Evolutionary conservation across 1,139 yeast genomes (phyloP), one percentile per base, ranked within the genome.

Genomic region (Sugiyamaella pinicola): DNA sequence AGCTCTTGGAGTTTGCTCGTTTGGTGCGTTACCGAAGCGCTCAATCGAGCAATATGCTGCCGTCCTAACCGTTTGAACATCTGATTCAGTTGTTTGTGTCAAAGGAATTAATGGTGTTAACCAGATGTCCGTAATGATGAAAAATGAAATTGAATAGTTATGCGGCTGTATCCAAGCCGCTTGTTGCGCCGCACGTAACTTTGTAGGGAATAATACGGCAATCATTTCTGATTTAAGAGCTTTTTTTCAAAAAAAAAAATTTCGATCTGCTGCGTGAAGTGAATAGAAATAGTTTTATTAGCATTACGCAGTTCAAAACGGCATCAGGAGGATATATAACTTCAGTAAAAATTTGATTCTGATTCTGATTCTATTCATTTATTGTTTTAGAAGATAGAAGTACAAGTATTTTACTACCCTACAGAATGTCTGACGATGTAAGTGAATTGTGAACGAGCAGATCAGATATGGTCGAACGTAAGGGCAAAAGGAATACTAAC

Each of bases 351-450:
- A n/a, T n/a, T n/a, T n/a, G n/a, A n/a, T n/a, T n/a, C n/a, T n/a
- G n/a, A n/a, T n/a, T n/a, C n/a, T n/a, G n/a, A n/a, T n/a, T n/a
- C n/a, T n/a, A n/a, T n/a, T n/a, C n/a, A n/a, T n/a, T n/a, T n/a
- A n/a, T n/a, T n/a, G n/a, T n/a, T n/a, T n/a, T n/a, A n/a, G n/a
- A n/a, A n/a, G n/a, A n/a, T n/a, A n/a, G n/a, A n/a, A n/a, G n/a
- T n/a, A n/a, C n/a, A n/a, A n/a, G n/a, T n/a, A n/a, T n/a, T n/a
- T n/a, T n/a, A n/a, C n/a, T n/a, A n/a, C n/a, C 3, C 17, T 3
- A 18, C 13, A 37, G 24, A 37, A 46, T 46, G 49, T 46, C 49
- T n/a, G 49, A 46, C 49, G 49, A 46, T 46, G 49, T 46, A 46
- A 46, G 49, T 46, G 19, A n/a, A 39, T 38, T 4, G 17, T 10